Base-by-base conservation (phyloP, 2,329 filamentous ascomycete genomes). In the Paracorniculantispora psalliotae region DNA sequence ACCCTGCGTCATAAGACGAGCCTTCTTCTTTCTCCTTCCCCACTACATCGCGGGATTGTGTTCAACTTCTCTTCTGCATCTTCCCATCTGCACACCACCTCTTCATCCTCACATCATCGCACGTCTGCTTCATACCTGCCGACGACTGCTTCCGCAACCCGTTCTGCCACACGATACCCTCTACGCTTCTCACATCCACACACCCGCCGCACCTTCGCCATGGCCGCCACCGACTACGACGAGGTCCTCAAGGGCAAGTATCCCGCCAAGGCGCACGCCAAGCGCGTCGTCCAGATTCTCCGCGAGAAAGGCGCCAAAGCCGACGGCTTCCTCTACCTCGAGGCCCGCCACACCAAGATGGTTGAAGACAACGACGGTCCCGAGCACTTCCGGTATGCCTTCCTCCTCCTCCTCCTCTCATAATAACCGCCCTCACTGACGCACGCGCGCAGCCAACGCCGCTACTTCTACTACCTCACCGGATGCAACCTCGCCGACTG, bases 401-500 rank as follows among this genome's bases (percentile, higher is more conserved):
- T 2, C 37, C 13, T 13, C 48, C 25, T 25, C 26, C 23, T 17
- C 26, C 35, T 43, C 15, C 33, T 21, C 8, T 17, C 2, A 6
- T 8, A 10, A 19, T 7, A n/a, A 23, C 15, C 10, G 26, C 12
- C 9, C 5, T 46, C 37, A 25, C 35, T 33, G 25, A 48, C 25
- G 5, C n/a, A n/a, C n/a, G n/a, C n/a, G 10, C 50, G 23, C 65
- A 92, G 91, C 64, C 92, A 97, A 75, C 90, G 92, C 63, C 88
- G 94, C 58, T 90, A 86, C 73, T 99, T 99, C 78, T 97, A 90
- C 83, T 99, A 99, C 75, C 80, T 97, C 47, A 93, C 91, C 25
- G 94, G 94, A 66, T 96, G 79, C 69, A 82, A 86, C 62, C 81
- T 96, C 30, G 83, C 92, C 61, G 92, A 97, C 73, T 88, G 88